phyloP scores from a whole-genome alignment of 495 filamentous ascomycete species.

The Extremus antarcticus region DNA sequence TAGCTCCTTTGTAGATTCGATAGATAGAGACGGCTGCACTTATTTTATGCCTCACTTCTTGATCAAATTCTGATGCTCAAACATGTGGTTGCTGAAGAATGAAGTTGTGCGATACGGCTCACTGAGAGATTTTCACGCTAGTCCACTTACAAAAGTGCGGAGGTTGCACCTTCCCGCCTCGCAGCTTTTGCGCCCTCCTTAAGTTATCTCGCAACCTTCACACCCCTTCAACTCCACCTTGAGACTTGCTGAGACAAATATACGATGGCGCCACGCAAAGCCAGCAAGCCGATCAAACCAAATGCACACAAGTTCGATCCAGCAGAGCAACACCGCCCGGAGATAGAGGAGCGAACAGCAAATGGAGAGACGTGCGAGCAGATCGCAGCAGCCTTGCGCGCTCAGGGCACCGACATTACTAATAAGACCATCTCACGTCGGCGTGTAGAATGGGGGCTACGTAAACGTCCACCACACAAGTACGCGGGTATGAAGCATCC shows the following conservation, averaged over 20 bases:
- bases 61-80: too few species aligned
- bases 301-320: not conserved
- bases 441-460: slow-evolving; percentile 9
- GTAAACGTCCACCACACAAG: not conserved
- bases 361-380: slow-evolving; percentile 11
- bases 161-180: too few species aligned
- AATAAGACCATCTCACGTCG: slow-evolving; percentile 9
- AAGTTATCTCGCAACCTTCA: not conserved
- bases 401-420: not conserved
- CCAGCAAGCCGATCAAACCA: not conserved
- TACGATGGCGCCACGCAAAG: too few species aligned
- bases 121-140: not conserved
- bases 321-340: not conserved
- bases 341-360: slow-evolving; percentile 5
- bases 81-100: too few species aligned
- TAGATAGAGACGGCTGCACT: too few species aligned
- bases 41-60: too few species aligned
- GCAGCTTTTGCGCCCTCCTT: too few species aligned
- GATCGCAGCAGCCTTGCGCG: slow-evolving; percentile 3
- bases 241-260: not conserved
- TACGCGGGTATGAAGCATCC: not conserved
- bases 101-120: too few species aligned
- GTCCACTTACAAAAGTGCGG: not conserved
- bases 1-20: slow-evolving; percentile 5
- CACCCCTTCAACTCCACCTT: too few species aligned